Evolutionary conservation across 176 grass and related monocot species (phyloP), one percentile per base, ranked within the genome.

Genomic region (Lolium multiflorum): DNA sequence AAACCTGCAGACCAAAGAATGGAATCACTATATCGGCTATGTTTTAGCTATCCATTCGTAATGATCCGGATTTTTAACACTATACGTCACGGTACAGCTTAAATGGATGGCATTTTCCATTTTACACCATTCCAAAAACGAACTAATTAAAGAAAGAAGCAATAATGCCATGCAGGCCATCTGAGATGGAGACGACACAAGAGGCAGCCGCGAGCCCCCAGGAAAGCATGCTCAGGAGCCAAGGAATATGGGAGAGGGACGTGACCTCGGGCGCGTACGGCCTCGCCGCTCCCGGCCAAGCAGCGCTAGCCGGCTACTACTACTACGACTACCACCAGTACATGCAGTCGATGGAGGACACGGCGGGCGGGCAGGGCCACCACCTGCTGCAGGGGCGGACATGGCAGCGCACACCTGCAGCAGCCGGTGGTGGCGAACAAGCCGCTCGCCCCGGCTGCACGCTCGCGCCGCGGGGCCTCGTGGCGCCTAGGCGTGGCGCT

Each of bases 181-280:
- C 65, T 11, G 38, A 49, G 65, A 61, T 59, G 50, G 84, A 80
- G 84, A 79, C 76, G 14, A 21, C 28, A 71, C 62, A 35, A n/a
- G 49, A 79, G 62, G 14, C 73, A 9, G 48, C 28, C 28, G 28
- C 28, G 28, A 28, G 28, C 28, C 46, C 74, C 17, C 43, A 38
- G 11, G 4, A 43, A 37, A 14, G 24, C 76, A 71, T 50, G 17
- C 16, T 61, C 64, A 80, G 84, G 78, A 35, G 64, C 84, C 76
- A 38, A 80, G 76, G 64, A 80, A 86, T 80, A 60, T 17, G 63
- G 10, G 84, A 86, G 84, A 71, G 37, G 51, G 76, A 86, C 51
- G 22, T 70, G 64, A 17, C 84, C 63, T 86, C 74, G 37, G 21
- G 49, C 56, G 6, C 50, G 72, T 65, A 77, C 59, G 47, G n/a